Conservation (phyloP, 1,284 basidiomycete genomes). For the Ustilago loliicola region DNA sequence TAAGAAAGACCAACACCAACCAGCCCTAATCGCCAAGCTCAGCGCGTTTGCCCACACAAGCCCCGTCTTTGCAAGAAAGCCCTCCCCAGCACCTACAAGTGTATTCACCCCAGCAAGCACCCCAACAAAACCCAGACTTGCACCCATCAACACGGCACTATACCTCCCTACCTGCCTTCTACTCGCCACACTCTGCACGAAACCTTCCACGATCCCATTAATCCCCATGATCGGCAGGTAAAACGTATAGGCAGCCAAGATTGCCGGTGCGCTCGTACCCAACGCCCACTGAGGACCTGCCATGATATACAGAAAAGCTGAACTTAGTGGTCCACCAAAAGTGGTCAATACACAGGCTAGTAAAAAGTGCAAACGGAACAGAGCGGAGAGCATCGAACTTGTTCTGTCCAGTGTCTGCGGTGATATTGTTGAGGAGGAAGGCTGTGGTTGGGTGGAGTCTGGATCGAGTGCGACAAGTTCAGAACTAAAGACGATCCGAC, state of each 20-base stretch:
- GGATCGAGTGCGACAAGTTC: conserved; percentile 22
- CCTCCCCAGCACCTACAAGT: background rate
- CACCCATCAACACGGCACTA: conserved; percentile 49
- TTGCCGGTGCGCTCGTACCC: conserved; percentile 53
- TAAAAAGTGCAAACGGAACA: conserved; percentile 56
- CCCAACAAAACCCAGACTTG: conserved; percentile 54
- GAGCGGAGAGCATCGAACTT: conserved; percentile 30
- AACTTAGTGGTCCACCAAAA: conserved; percentile 58
- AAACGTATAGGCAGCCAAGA: conserved; percentile 59
- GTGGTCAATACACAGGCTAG: conserved; percentile 50
- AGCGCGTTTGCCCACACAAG: conserved; percentile 52
- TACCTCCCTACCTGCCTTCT: conserved; percentile 47
- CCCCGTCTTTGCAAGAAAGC: conserved; percentile 21
- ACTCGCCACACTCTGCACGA: conserved; percentile 59
- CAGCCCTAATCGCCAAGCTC: conserved; percentile 30
- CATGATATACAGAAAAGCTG: conserved; percentile 55
- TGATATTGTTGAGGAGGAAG: background rate
- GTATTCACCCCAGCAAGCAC: conserved; percentile 19
- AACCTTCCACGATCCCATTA: conserved; percentile 67
- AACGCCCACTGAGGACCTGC: conserved; percentile 63
- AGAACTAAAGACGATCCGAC: conserved; percentile 55
- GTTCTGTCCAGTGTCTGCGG: conserved; percentile 1
- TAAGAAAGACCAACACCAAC: conserved; percentile 48
- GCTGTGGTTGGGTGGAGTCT: background rate
- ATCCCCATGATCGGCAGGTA: conserved; percentile 67